Evolutionary conservation across 225 moss, liverwort and hornwort genomes (phyloP).

Genomic region (Bryoerythrophyllum caledonicum): DNA sequence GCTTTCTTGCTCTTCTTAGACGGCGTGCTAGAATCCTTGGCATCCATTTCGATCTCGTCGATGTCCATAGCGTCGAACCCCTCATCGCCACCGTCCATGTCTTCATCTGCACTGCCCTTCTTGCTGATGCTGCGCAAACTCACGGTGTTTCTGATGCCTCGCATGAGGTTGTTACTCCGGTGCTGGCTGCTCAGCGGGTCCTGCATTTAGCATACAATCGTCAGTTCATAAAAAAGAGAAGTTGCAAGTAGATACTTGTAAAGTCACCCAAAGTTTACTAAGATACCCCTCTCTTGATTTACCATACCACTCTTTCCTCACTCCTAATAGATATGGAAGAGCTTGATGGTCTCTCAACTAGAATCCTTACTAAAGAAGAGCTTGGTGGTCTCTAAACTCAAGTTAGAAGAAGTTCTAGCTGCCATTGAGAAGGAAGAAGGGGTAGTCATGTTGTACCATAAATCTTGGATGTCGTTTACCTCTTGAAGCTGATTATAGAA

Average conservation of each 20-base stretch:
- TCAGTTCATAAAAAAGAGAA: background rate
- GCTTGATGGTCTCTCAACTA: too few species aligned
- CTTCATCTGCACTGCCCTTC: constrained; percentile 37
- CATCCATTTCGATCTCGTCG: constrained; percentile 50
- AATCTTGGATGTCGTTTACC: too few species aligned
- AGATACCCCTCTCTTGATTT: too few species aligned
- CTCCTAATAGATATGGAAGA: too few species aligned
- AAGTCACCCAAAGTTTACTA: too few species aligned
- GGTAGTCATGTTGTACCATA: too few species aligned
- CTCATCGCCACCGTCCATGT: constrained; percentile 46
- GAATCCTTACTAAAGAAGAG: too few species aligned
- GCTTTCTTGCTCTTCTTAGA: constrained; percentile 31
- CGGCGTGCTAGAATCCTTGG: constrained; percentile 40
- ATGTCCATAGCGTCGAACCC: constrained; percentile 45
- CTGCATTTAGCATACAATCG: constrained; percentile 39
- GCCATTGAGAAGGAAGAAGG: too few species aligned
- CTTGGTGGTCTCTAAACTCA: too few species aligned
- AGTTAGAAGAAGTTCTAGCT: too few species aligned
- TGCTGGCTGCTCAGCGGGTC: constrained; percentile 53
- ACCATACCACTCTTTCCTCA: too few species aligned
- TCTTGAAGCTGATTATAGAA: too few species aligned
- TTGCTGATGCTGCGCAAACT: constrained; percentile 44
- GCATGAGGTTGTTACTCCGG: constrained; percentile 62
- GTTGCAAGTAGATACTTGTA: background rate
- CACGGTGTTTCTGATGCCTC: constrained; percentile 59